A percentile compares a stretch with the other conserved stretches of the same genome.
These are phyloP conservation scores for Orychophragmus violaceus DNA, from an alignment of 345 rosid species.

Conservation along the genomic window DNA sequence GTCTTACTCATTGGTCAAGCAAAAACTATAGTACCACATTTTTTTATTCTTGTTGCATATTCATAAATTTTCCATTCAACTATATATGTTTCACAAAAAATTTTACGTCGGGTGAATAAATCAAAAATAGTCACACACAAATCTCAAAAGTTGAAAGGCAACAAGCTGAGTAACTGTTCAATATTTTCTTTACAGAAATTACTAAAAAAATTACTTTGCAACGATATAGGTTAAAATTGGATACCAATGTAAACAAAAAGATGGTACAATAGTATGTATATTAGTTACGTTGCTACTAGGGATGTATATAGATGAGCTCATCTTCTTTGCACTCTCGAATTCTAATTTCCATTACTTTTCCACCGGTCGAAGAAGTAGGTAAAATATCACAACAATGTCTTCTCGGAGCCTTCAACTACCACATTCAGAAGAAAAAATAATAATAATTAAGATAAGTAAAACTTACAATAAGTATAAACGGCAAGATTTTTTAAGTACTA, in stretches of 20 bases:
- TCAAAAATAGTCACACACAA: neutral
- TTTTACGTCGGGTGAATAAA: neutral
- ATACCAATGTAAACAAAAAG: neutral
- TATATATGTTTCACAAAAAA: neutral
- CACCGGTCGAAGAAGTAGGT: slow-evolving; percentile 48
- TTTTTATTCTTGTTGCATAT: neutral
- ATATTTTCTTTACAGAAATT: neutral
- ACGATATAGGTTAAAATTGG: neutral
- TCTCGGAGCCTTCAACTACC: slow-evolving; percentile 70
- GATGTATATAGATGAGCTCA: slow-evolving; percentile 54
- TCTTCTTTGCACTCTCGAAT: slow-evolving; percentile 66
- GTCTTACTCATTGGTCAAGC: neutral
- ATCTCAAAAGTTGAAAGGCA: slow-evolving; percentile 3
- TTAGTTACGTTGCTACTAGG: slow-evolving; percentile 6
- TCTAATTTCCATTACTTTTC: slow-evolving; percentile 50
- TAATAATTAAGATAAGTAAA: neutral
- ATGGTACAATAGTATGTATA: neutral
- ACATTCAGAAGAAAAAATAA: neutral
- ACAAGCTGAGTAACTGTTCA: slow-evolving; percentile 9
- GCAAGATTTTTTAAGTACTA: neutral
- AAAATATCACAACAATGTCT: slow-evolving; percentile 83
- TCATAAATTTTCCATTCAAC: neutral
- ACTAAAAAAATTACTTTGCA: neutral
- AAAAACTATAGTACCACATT: neutral
- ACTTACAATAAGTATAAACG: neutral